Evolutionary conservation across 2,329 filamentous ascomycete genomes (phyloP).

Genomic region (Pestalotiopsis sp.): DNA sequence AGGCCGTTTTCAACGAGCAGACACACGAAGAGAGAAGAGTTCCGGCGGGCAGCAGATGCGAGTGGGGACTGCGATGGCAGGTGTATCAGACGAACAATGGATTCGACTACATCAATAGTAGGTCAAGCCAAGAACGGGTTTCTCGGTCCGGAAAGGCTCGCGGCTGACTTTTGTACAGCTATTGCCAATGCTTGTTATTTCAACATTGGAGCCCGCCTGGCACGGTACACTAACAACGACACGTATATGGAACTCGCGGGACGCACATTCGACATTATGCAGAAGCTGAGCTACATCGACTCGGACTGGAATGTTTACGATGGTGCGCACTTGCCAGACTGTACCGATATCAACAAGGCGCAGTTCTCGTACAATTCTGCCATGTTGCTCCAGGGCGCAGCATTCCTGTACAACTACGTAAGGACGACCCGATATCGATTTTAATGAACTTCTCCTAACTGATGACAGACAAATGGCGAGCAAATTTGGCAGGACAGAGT

Average conservation of each 20-base stretch:
- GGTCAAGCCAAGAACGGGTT: conserved; percentile 19
- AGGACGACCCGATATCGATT: conserved; percentile 23
- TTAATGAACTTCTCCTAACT: not conserved
- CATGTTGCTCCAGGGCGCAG: conserved; percentile 62
- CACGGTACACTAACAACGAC: conserved; percentile 67
- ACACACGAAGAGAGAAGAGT: conserved; percentile 64
- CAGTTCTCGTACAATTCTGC: conserved; percentile 72
- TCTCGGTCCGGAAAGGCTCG: not conserved
- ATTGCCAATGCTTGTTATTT: conserved; percentile 67
- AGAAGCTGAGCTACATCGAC: conserved; percentile 59
- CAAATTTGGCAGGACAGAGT: conserved; percentile 58
- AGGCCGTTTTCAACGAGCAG: conserved; percentile 70
- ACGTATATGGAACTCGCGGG: conserved; percentile 67
- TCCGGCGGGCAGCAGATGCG: conserved; percentile 51
- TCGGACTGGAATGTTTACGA: conserved; percentile 67
- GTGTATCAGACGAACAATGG: conserved; percentile 74
- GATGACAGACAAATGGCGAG: conserved; percentile 51
- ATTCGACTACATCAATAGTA: conserved; percentile 75
- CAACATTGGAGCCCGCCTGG: conserved; percentile 69
- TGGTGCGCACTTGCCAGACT: conserved; percentile 63
- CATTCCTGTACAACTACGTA: conserved; percentile 70
- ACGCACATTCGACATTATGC: conserved; percentile 65
- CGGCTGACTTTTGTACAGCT: conserved; percentile 32
- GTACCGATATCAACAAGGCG: conserved; percentile 60
- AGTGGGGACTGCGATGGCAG: conserved; percentile 77